phyloP scores from a whole-genome alignment of 345 rosid species.

The Citrus reticulata region DNA sequence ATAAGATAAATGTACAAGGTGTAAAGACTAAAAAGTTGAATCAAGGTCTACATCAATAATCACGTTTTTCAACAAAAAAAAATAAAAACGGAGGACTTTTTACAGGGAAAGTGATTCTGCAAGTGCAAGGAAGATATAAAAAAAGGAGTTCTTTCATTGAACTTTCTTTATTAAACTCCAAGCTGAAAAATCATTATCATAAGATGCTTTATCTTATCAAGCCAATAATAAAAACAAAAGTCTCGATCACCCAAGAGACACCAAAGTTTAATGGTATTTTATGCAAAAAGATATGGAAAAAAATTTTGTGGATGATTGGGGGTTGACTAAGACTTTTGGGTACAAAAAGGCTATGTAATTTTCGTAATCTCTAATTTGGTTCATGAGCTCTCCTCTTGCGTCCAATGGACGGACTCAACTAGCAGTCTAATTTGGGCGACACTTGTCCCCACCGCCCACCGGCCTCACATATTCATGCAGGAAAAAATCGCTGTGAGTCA shows the following conservation, averaged over 20 bases:
- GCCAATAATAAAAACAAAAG: not conserved
- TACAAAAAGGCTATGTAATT: not conserved
- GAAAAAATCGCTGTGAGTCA: not conserved
- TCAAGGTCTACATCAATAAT: not conserved
- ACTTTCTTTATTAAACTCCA: constrained; percentile 12
- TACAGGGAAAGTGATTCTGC: constrained; percentile 12
- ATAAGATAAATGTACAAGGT: constrained; percentile 15
- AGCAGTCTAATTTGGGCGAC: not conserved
- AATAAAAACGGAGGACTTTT: not conserved
- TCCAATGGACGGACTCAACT: not conserved
- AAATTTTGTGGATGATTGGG: not conserved
- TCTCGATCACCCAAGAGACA: constrained; percentile 6
- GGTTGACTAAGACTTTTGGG: not conserved
- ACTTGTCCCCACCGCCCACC: not conserved
- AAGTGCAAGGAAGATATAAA: constrained; percentile 10
- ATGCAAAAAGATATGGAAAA: not conserved
- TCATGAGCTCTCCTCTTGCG: not conserved
- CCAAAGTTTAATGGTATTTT: not conserved
- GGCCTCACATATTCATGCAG: not conserved
- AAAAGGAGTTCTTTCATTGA: constrained; percentile 5
- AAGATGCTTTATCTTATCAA: constrained; percentile 7
- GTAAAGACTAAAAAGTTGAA: not conserved
- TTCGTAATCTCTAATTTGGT: not conserved
- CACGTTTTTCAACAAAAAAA: not conserved
- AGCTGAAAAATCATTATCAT: constrained; percentile 14